phyloP scores from a whole-genome alignment of 805 yeast species.

The Candida dendrica region DNA sequence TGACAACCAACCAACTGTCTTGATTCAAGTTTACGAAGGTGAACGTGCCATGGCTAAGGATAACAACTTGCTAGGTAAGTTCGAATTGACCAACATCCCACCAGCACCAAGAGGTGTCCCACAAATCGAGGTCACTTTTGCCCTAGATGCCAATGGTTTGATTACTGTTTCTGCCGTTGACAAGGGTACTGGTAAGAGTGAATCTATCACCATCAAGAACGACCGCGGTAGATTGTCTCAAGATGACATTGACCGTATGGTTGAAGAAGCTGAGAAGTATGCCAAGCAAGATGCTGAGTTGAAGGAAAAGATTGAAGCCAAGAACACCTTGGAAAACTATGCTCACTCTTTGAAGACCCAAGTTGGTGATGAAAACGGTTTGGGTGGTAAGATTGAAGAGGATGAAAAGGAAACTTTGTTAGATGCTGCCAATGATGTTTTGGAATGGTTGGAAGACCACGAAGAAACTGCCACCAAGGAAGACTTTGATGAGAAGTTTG shows the following conservation, averaged over 20 bases:
- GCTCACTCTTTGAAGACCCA: constrained; percentile 78
- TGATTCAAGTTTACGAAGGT: constrained; percentile 98
- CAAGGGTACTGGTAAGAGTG: constrained; percentile 98
- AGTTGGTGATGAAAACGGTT: constrained; percentile 44
- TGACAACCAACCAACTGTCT: constrained; percentile 99
- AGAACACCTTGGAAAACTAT: constrained; percentile 83
- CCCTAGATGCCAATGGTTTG: constrained; percentile 95
- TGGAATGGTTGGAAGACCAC: constrained; percentile 85
- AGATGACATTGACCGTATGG: constrained; percentile 98
- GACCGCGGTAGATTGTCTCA: constrained; percentile 98
- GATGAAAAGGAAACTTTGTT: constrained; percentile 85
- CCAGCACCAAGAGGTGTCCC: constrained; percentile 99
- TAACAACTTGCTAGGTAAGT: constrained; percentile 95
- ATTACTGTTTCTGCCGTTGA: constrained; percentile 95
- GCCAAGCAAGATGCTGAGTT: constrained; percentile 86
- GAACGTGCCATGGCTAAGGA: constrained; percentile 96
- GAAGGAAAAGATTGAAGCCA: constrained; percentile 80
- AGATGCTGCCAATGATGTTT: constrained; percentile 82
- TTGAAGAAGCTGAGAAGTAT: constrained; percentile 95
- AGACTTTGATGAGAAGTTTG: constrained; percentile 90
- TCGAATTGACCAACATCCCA: constrained; percentile 94
- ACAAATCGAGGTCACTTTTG: constrained; percentile 96
- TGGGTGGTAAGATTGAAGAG: constrained; percentile 76
- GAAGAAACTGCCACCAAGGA: constrained; percentile 83
- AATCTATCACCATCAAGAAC: constrained; percentile 95